Conservation (phyloP, 1,139 yeast species). For the Wickerhamomyces sp. region DNA sequence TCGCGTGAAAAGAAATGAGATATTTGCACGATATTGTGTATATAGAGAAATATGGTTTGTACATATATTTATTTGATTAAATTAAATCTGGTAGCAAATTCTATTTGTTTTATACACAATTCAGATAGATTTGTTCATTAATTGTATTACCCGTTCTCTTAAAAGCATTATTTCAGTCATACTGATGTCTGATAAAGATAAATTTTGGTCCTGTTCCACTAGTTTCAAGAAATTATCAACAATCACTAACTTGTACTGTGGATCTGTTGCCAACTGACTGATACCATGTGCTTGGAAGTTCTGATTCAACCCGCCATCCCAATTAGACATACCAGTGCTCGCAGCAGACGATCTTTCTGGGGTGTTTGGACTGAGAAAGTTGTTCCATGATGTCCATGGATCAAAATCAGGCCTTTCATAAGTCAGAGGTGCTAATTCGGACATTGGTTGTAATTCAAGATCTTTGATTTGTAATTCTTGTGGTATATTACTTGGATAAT, state of each 20-base stretch:
- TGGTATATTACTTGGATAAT: neutral
- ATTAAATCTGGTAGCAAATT: no score
- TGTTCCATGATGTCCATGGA: conserved; percentile 7
- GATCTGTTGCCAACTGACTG: neutral
- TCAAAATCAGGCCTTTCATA: conserved; percentile 7
- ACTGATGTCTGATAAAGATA: neutral
- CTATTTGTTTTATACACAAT: no score
- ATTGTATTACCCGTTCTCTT: neutral
- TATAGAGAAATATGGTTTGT: neutral
- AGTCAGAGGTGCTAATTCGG: conserved; percentile 12
- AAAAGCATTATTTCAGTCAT: conserved; percentile 2
- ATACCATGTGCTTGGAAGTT: neutral
- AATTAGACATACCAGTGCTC: neutral
- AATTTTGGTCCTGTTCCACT: neutral
- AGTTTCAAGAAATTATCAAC: conserved; percentile 8
- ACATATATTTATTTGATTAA: neutral
- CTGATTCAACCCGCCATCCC: neutral
- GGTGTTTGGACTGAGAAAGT: neutral
- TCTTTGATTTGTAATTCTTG: neutral
- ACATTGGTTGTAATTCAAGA: conserved; percentile 19
- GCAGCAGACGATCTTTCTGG: conserved; percentile 4
- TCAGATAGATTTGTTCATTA: neutral
- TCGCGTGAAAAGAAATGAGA: conserved; percentile 5
- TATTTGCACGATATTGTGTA: neutral
- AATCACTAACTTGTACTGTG: conserved; percentile 5